phyloP scores from a whole-genome alignment of 208 protist genomes.

The Vickermania spadyakhi region DNA sequence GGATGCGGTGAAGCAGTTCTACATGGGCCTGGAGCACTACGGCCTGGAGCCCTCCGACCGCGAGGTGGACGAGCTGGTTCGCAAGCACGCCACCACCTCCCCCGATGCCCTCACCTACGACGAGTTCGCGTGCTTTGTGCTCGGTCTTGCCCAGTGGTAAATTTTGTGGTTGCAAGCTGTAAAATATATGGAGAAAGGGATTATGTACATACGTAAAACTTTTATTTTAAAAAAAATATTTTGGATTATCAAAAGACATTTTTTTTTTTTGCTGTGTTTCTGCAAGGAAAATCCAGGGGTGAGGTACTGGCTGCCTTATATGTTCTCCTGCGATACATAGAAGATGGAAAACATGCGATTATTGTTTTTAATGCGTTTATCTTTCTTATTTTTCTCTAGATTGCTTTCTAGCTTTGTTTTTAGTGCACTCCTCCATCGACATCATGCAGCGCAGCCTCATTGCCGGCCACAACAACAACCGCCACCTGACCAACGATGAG shows the following conservation, averaged over 20 bases:
- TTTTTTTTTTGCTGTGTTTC: too few species aligned
- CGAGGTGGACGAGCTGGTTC: constrained; percentile 30
- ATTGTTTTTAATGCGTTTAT: too few species aligned
- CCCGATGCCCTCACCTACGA: constrained; percentile 45
- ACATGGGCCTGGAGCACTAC: constrained; percentile 44
- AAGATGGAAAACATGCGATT: too few species aligned
- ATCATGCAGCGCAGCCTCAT: constrained; percentile 76
- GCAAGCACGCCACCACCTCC: constrained; percentile 32
- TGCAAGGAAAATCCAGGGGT: too few species aligned
- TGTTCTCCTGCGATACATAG: too few species aligned
- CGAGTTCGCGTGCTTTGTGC: constrained; percentile 60
- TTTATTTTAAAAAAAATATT: too few species aligned
- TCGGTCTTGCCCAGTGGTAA: constrained; percentile 55
- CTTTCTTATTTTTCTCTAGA: constrained; percentile 8
- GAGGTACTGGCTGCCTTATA: too few species aligned
- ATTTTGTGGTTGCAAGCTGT: too few species aligned
- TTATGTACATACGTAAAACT: too few species aligned
- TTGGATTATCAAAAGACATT: too few species aligned
- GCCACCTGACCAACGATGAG: constrained; percentile 78
- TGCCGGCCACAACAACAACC: constrained; percentile 89
- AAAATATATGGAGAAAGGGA: too few species aligned
- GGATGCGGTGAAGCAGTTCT: constrained; percentile 39
- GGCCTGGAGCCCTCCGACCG: constrained; percentile 39
- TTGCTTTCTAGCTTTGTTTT: constrained; percentile 4
- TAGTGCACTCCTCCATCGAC: constrained; percentile 1